Percentiles rank a stretch among this genome's conserved stretches.
phyloP scores from a whole-genome alignment of 73 alveolate genomes.

The Paramecium pentaurelia region DNA sequence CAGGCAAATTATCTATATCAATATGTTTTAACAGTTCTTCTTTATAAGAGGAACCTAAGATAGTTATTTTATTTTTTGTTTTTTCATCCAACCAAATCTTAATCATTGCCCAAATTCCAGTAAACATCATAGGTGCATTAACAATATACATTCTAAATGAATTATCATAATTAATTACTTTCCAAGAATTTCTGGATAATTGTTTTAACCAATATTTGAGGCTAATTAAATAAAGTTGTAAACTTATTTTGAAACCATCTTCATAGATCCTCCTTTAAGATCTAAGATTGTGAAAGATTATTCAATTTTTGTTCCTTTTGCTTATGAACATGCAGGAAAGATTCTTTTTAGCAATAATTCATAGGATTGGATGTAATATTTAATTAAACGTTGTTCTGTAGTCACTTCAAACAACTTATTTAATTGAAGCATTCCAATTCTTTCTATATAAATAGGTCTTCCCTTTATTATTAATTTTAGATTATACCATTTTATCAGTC shows the following conservation, averaged over 20 bases:
- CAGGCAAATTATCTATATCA: slow-evolving; percentile 79
- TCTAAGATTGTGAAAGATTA: slow-evolving; percentile 68
- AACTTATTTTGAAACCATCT: slow-evolving; percentile 63
- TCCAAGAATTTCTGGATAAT: slow-evolving; percentile 83
- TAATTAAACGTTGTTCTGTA: slow-evolving; percentile 65
- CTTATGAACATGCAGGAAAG: slow-evolving; percentile 76
- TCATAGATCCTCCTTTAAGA: slow-evolving; percentile 73
- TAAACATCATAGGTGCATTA: slow-evolving; percentile 80
- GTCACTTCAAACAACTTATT: slow-evolving; percentile 64
- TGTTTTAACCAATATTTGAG: slow-evolving; percentile 68
- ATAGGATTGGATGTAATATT: slow-evolving; percentile 60
- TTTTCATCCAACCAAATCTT: slow-evolving; percentile 76
- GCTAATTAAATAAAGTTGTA: slow-evolving; percentile 70
- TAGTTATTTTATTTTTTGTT: slow-evolving; percentile 70
- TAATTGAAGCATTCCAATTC: slow-evolving; percentile 63
- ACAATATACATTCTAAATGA: slow-evolving; percentile 60
- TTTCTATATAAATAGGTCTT: slow-evolving; percentile 65
- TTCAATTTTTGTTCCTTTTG: slow-evolving; percentile 67
- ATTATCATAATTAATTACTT: slow-evolving; percentile 18
- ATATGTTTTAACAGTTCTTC: slow-evolving; percentile 61
- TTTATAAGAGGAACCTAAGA: slow-evolving; percentile 66
- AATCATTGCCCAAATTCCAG: slow-evolving; percentile 79
- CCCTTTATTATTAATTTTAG: slow-evolving; percentile 50
- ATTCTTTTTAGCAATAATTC: slow-evolving; percentile 64
- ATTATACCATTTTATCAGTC: slow-evolving; percentile 68